A percentile compares a stretch with the other conserved stretches of the same genome.
phyloP scores from a whole-genome alignment of 371 early-diverging fungal species.

The Apophysomyces trapeziformis region DNA sequence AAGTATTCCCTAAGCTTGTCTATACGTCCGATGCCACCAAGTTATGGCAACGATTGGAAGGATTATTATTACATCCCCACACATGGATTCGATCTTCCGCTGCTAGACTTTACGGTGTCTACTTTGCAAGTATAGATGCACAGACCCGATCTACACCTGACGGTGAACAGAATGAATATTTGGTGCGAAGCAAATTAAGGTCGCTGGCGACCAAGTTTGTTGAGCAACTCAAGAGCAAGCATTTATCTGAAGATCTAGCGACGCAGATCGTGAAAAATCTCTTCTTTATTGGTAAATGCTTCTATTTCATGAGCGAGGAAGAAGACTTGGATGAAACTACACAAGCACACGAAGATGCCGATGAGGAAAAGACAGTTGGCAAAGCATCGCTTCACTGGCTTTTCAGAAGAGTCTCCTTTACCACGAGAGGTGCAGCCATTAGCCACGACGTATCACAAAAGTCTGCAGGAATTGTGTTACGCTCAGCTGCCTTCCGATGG shows the following conservation, averaged over 20 bases:
- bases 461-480: slow-evolving; percentile 42
- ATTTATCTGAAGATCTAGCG: slow-evolving; percentile 78
- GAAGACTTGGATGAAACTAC: slow-evolving; percentile 48
- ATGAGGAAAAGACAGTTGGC: slow-evolving; percentile 15
- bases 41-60: slow-evolving; percentile 64
- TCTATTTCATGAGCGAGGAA: slow-evolving; percentile 54
- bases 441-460: slow-evolving; percentile 5
- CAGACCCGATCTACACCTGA: slow-evolving; percentile 47
- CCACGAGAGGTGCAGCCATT: slow-evolving; percentile 57
- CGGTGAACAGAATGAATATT: slow-evolving; percentile 31
- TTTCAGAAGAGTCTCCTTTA: slow-evolving; percentile 60
- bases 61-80: slow-evolving; percentile 82
- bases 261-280: slow-evolving; percentile 93
- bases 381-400: slow-evolving; percentile 55
- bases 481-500: slow-evolving; percentile 83
- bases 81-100: slow-evolving; percentile 84
- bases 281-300: slow-evolving; percentile 85
- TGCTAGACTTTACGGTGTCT: slow-evolving; percentile 75
- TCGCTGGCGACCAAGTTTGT: slow-evolving; percentile 62
- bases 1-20: slow-evolving; percentile 57
- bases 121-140: slow-evolving; percentile 72
- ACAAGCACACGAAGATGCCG: slow-evolving; percentile 37
- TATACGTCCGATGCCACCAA: slow-evolving; percentile 43
- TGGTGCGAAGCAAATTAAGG: slow-evolving; percentile 57
- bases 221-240: slow-evolving; percentile 75